Evolutionary conservation across 176 grass and related monocot genomes (phyloP), one percentile per base, ranked within the genome.

Genomic region (Carex littledalei): DNA sequence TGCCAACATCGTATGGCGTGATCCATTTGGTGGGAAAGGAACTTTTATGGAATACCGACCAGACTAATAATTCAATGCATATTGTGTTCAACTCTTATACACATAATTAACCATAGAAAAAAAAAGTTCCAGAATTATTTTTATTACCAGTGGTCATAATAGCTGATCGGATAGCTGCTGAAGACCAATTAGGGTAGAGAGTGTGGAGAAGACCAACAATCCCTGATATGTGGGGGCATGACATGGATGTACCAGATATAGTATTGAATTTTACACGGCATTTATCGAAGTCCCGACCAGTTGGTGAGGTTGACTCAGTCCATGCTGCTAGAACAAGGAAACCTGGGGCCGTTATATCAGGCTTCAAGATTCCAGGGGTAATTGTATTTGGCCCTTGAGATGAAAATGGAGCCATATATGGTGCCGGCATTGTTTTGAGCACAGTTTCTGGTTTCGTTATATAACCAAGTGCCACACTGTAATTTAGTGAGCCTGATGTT

Each of bases 191-290:
- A 37, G 90, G 94, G 74, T 92, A 82, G 43, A 94, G 80, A 6
- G 85, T 85, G 69, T 83, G 91, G 87, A 97, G 21, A 5, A 94
- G 92, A 66, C 90, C 92, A 41, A 65, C 64, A 18, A 97, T 2
- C 81, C 92, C 90, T 3, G 94, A 85, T 1, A 87, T 86, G 56
- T 94, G 94, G 49, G 90, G 94, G 85, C 92, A 94, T 32, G 94
- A 87, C 94, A 97, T 97, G 61, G 94, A 97, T 12, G 94, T 97
- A 59, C 92, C 90, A n/a, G 92, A 92, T 0, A 43, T 22, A 3
- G 65, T 3, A 55, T 87, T 89, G 86, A 89, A 97, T 43, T 78
- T 16, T 24, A 92, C 88, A 5, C 91, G 88, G 1, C 90, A 81
- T 80, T 11, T 26, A 78, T 97, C 91, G 16, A 61, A 90, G 8